Conservation (phyloP, 2,329 filamentous ascomycete species). For the Ascochyta lentis region DNA sequence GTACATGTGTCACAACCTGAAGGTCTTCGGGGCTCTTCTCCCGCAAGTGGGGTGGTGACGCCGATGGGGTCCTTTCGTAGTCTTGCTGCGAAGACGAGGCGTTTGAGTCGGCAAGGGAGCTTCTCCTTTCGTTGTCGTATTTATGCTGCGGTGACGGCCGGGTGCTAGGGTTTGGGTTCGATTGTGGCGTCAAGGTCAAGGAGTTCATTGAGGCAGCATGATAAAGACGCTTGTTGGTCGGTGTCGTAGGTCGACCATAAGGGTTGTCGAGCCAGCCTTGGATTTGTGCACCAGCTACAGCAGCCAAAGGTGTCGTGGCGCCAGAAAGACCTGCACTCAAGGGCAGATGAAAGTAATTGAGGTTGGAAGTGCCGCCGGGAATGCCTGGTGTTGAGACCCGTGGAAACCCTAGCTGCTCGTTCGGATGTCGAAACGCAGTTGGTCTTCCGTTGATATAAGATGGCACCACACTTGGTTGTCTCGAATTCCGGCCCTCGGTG, state of each 20-base stretch:
- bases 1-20: slow-evolving; percentile 89
- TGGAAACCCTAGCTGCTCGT: slow-evolving; percentile 47
- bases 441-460: slow-evolving; percentile 36
- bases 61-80: slow-evolving; percentile 39
- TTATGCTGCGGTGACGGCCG: slow-evolving; percentile 54
- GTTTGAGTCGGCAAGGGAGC: slow-evolving; percentile 37
- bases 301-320: slow-evolving; percentile 78
- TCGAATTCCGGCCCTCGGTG: slow-evolving; percentile 23
- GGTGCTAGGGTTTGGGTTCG: slow-evolving; percentile 53
- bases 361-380: slow-evolving; percentile 75
- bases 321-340: slow-evolving; percentile 74
- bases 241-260: slow-evolving; percentile 42
- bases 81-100: slow-evolving; percentile 37
- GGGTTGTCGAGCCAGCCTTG: slow-evolving; percentile 57
- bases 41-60: slow-evolving; percentile 62
- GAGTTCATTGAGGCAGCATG: slow-evolving; percentile 54
- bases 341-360: slow-evolving; percentile 84
- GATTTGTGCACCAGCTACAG: slow-evolving; percentile 75
- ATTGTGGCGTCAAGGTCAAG: slow-evolving; percentile 54
- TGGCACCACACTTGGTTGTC: slow-evolving; percentile 30
- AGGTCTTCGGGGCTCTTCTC: slow-evolving; percentile 85
- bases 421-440: slow-evolving; percentile 39
- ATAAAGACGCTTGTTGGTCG: slow-evolving; percentile 44
- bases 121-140: slow-evolving; percentile 36
- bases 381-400: slow-evolving; percentile 62